These are phyloP conservation scores for Laetiporus sulphureus DNA, from an alignment of 1,284 basidiomycete genomes.

Conservation along the genomic window DNA sequence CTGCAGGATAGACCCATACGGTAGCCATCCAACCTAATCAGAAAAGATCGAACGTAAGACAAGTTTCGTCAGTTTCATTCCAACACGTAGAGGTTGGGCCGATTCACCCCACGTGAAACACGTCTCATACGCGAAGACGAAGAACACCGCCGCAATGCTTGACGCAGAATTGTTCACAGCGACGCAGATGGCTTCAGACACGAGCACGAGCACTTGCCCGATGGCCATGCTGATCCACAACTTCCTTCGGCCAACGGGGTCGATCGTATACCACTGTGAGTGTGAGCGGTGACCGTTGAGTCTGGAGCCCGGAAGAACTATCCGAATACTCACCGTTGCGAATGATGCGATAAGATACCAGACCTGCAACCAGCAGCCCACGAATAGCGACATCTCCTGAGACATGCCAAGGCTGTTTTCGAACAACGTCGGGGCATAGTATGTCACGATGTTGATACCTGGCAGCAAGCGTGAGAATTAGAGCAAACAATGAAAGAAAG, in stretches of 20 bases:
- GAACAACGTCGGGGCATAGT: conserved; percentile 12
- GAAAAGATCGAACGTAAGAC: background rate
- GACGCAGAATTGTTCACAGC: conserved; percentile 2
- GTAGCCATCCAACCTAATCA: conserved; percentile 10
- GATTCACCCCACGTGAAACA: conserved; percentile 11
- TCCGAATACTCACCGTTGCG: conserved; percentile 7
- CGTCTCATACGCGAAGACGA: conserved; percentile 9
- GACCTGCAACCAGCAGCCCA: conserved; percentile 11
- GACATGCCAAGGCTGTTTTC: conserved; percentile 7
- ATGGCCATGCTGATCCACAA: conserved; percentile 8
- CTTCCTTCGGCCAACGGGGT: conserved; percentile 10
- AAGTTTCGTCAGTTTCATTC: too few relatives aligned
- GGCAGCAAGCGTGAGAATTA: background rate
- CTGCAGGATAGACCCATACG: conserved; percentile 11
- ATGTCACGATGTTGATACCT: conserved; percentile 12
- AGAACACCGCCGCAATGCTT: conserved; percentile 8
- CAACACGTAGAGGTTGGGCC: background rate
- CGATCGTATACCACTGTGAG: conserved; percentile 10
- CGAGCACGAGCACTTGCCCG: conserved; percentile 6
- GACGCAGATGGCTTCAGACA: conserved; percentile 9
- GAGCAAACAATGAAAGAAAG: background rate
- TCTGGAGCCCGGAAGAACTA: conserved; percentile 24
- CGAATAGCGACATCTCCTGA: conserved; percentile 9
- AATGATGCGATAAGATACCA: conserved; percentile 19
- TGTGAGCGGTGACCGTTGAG: conserved; percentile 17